Base-by-base conservation (phyloP, 495 filamentous ascomycete genomes). In the Neurospora sp. region DNA sequence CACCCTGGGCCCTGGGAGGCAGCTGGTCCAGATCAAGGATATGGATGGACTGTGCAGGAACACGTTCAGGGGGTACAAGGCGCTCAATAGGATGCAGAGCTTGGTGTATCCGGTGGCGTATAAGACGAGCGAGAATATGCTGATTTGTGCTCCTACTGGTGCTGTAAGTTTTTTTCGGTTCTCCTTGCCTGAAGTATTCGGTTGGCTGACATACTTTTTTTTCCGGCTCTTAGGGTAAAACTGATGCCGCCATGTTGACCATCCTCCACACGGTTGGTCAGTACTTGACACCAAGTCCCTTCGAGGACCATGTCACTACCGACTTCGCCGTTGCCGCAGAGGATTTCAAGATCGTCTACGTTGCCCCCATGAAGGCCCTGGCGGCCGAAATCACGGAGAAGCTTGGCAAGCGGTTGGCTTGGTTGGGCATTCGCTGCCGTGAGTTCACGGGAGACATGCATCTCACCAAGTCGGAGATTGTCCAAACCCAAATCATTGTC, bases 391-490 rank as follows among this genome's bases (percentile, higher is more conserved):
- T 98, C 70, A 97, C 96, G 0, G 93, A 92, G 44, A 99, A 99
- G 83, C 87, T 99, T 6, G 90, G 93, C n/a, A 95, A 91, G 78
- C 90, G 96, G n/a, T 86, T 99, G 2, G 90, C 92, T 9, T 98
- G 96, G 94, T 87, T 98, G 44, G 93, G 93, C 16, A 90, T 99
- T 72, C 86, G 92, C 75, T 94, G 92, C 72, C 91, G 95, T 42
- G 96, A 99, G 83, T 87, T 95, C 76, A 99, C 96, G 54, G 96
- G 95, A 76, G 96, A 99, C 83, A 98, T 98, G 95, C 96, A 99
- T 76, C 86, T 99, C 75, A 97, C 95, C 42, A 99, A 99, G 83
- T 89, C 93, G 3, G 96, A 99, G 83, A 97, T 99, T 74, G 86
- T 95, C 39, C 89, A 93, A 76, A 99, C 96, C 3, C 96, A 99